Evolutionary conservation across 305 asterid species (phyloP).

Genomic region (Fraxinus velutina): DNA sequence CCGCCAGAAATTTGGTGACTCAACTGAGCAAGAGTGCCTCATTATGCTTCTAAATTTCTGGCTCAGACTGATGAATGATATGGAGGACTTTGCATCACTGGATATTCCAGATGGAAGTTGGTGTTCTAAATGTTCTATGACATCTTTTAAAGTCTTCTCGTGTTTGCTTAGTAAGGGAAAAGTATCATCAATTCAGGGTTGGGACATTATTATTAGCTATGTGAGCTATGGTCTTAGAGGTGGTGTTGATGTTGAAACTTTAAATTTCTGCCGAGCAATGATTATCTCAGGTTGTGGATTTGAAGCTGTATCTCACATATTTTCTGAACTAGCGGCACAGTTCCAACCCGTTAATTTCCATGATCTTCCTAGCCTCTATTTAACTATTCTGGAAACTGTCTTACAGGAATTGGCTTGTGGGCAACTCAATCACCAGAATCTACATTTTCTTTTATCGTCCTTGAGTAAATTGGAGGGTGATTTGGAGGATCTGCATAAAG

Average conservation of each 20-base stretch:
- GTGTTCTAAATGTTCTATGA: conserved; percentile 47
- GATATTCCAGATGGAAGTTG: conserved; percentile 40
- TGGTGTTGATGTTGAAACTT: conserved; percentile 42
- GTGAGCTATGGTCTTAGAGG: conserved; percentile 49
- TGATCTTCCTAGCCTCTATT: conserved; percentile 67
- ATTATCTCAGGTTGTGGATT: conserved; percentile 68
- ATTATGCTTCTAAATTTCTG: conserved; percentile 68
- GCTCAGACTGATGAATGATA: conserved; percentile 67
- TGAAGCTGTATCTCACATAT: conserved; percentile 48
- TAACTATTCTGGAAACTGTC: conserved; percentile 54
- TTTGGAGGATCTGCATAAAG: conserved; percentile 53
- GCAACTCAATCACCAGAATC: conserved; percentile 39
- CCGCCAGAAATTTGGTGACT: conserved; percentile 35
- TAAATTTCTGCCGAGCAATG: conserved; percentile 71
- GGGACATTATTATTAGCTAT: conserved; percentile 60
- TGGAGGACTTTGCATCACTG: conserved; percentile 43
- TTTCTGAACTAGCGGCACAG: conserved; percentile 36
- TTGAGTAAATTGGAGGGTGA: conserved; percentile 75
- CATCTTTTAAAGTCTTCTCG: conserved; percentile 50
- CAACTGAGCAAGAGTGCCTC: conserved; percentile 59
- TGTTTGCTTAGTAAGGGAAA: conserved; percentile 49
- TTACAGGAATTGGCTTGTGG: conserved; percentile 62
- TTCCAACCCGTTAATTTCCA: conserved; percentile 43
- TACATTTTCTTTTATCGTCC: conserved; percentile 60
- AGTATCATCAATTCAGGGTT: conserved; percentile 64